Evolutionary conservation across 306 rosid genomes (phyloP).

Genomic region (Mucuna pruriens): DNA sequence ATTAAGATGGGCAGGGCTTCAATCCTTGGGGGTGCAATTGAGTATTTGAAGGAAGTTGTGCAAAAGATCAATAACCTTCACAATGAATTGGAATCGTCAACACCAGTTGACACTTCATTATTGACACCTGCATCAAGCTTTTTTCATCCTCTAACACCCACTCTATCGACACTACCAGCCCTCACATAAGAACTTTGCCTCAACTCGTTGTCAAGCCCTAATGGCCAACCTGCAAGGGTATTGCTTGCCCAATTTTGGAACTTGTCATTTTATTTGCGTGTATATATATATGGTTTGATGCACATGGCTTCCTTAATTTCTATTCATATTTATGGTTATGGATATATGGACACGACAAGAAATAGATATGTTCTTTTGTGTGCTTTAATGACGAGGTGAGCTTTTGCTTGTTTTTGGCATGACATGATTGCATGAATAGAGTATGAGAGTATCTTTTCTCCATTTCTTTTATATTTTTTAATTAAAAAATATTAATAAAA

Average conservation of each 20-base stretch:
- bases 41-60: slow-evolving; percentile 87
- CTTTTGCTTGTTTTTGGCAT: slow-evolving; percentile 7
- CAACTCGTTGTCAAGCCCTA: slow-evolving; percentile 75
- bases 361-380: not conserved
- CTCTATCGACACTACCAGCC: slow-evolving; percentile 62
- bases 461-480: not conserved
- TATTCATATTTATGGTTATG: not conserved
- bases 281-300: not conserved
- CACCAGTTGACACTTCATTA: slow-evolving; percentile 66
- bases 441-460: not conserved
- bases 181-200: slow-evolving; percentile 80
- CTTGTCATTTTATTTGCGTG: slow-evolving; percentile 8
- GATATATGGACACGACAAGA: not conserved
- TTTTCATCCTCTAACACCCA: slow-evolving; percentile 78
- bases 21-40: slow-evolving; percentile 93
- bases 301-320: not conserved
- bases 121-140: slow-evolving; percentile 71
- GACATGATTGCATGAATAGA: not conserved
- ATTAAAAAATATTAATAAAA: too few relatives aligned
- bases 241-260: not conserved
- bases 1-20: slow-evolving; percentile 97
- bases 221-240: slow-evolving; percentile 80
- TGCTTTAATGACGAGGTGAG: slow-evolving; percentile 17
- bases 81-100: slow-evolving; percentile 81
- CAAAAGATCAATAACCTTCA: slow-evolving; percentile 85